Evolutionary conservation across 345 rosid genomes (phyloP).

Genomic region (Jatropha curcas): DNA sequence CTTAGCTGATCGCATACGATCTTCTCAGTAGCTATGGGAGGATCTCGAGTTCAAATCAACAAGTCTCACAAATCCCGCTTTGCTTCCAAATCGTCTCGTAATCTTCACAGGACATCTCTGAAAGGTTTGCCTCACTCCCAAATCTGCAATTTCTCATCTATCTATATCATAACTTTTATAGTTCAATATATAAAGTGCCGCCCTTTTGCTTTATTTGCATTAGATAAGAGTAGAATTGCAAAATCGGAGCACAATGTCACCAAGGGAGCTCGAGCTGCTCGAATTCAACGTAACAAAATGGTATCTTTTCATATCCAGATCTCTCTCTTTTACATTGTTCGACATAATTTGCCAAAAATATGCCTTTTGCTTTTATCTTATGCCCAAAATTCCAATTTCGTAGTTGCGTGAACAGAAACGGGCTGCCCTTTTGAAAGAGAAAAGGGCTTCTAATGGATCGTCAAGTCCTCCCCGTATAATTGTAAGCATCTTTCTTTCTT

Average conservation of each 20-base stretch:
- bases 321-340: background rate
- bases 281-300: slow-evolving; percentile 80
- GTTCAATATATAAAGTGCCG: background rate
- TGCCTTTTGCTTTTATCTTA: background rate
- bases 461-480: slow-evolving; percentile 72
- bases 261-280: slow-evolving; percentile 69
- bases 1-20: background rate
- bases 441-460: slow-evolving; percentile 63
- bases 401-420: slow-evolving; percentile 84
- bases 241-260: slow-evolving; percentile 58
- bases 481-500: slow-evolving; percentile 42
- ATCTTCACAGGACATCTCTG: slow-evolving; percentile 62
- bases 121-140: slow-evolving; percentile 44
- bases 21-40: slow-evolving; percentile 51
- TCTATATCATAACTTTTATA: background rate
- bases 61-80: slow-evolving; percentile 85
- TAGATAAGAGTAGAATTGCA: slow-evolving; percentile 62
- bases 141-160: background rate
- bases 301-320: slow-evolving; percentile 33
- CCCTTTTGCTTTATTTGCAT: slow-evolving; percentile 4
- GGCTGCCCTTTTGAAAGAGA: slow-evolving; percentile 72
- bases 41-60: slow-evolving; percentile 75
- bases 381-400: slow-evolving; percentile 4
- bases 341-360: background rate
- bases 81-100: slow-evolving; percentile 75